Conservation (phyloP, 2,329 filamentous ascomycete species). For the Fusarium pseudoanthophilum region DNA sequence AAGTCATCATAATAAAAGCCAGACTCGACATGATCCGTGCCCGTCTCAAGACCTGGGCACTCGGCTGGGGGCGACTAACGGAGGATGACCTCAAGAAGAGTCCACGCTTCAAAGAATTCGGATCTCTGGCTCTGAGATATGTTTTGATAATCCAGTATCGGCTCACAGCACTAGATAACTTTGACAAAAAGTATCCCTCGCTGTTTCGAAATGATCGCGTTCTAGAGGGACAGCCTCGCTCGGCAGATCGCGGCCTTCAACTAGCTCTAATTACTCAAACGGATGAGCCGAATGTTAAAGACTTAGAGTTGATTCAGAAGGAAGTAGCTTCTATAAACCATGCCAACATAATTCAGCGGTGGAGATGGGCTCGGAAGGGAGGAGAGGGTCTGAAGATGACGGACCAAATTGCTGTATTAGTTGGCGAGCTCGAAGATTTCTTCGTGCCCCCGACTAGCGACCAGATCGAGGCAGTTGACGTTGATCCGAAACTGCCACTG, state of each 20-base stretch:
- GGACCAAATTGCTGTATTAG: not conserved
- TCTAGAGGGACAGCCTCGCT: rapidly evolving
- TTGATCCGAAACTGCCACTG: rapidly evolving
- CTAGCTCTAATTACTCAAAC: not conserved
- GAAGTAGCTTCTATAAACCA: not conserved
- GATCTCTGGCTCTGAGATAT: not conserved
- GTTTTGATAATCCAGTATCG: not conserved
- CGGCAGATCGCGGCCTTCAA: not conserved
- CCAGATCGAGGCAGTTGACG: not conserved
- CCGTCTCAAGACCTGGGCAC: not conserved
- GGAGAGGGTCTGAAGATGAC: not conserved
- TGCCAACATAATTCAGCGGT: not conserved
- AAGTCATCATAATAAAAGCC: not conserved
- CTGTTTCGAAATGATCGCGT: not conserved
- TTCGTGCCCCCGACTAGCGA: not conserved
- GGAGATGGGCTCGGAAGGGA: not conserved
- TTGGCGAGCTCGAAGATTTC: not conserved
- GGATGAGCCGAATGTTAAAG: rapidly evolving
- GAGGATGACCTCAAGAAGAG: not conserved
- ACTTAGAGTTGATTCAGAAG: rapidly evolving
- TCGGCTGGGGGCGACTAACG: rapidly evolving
- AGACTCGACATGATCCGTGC: not conserved
- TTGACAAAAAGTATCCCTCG: not conserved
- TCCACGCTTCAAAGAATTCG: not conserved
- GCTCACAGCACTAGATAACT: not conserved